These are phyloP conservation scores for Heliamphora pulchella DNA, from an alignment of 179 eudicot genomes.

Conservation along the genomic window DNA sequence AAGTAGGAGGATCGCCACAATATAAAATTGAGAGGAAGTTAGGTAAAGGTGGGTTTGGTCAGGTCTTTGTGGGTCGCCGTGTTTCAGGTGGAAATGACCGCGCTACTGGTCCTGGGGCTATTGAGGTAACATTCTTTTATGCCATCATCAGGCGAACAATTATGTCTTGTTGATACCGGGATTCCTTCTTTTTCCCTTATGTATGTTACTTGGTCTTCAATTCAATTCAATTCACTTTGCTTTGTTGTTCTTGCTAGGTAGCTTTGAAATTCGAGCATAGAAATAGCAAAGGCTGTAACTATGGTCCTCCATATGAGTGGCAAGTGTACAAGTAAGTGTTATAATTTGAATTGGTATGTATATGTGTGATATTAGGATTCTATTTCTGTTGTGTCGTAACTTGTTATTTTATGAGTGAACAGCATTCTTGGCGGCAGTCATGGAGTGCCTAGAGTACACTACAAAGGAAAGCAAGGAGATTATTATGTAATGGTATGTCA, in stretches of 20 bases:
- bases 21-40: conserved; percentile 74
- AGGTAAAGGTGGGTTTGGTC: conserved; percentile 94
- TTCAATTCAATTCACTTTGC: neutral
- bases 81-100: conserved; percentile 60
- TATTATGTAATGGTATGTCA: conserved; percentile 73
- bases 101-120: conserved; percentile 55
- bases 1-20: conserved; percentile 73
- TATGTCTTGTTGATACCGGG: neutral
- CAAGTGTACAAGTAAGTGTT: conserved; percentile 78
- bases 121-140: conserved; percentile 46
- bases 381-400: neutral
- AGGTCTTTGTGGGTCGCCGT: conserved; percentile 83
- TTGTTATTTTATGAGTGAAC: conserved; percentile 25
- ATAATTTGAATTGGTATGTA: neutral
- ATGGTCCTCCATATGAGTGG: conserved; percentile 95
- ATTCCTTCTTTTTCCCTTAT: neutral
- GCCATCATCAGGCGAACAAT: neutral
- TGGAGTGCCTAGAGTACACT: conserved; percentile 83
- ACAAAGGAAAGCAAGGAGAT: conserved; percentile 86
- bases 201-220: neutral
- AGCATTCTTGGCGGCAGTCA: conserved; percentile 85
- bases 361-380: neutral
- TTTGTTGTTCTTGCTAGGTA: conserved; percentile 35
- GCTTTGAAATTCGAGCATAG: conserved; percentile 89
- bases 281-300: conserved; percentile 88